phyloP scores from a whole-genome alignment of 306 rosid species.

The Castanea crenata region DNA sequence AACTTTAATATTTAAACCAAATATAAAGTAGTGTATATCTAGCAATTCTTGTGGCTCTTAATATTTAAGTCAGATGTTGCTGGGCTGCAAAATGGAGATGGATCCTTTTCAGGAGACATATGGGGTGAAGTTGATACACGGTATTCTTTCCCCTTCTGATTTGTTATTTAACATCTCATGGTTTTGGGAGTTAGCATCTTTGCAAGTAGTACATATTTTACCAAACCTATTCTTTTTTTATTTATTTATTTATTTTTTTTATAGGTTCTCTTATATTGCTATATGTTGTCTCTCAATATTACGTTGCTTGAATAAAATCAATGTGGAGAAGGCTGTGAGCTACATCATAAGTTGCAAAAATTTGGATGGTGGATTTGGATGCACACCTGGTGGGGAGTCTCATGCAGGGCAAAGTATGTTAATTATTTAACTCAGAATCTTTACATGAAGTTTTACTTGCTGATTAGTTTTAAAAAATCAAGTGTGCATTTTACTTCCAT shows the following conservation, averaged over 20 bases:
- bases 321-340: slow-evolving; percentile 80
- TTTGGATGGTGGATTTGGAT: slow-evolving; percentile 90
- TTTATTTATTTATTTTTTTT: slow-evolving; percentile 3
- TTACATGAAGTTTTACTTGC: neutral
- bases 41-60: slow-evolving; percentile 37
- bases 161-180: neutral
- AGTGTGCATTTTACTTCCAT: neutral
- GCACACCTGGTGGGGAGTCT: slow-evolving; percentile 93
- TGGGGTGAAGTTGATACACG: slow-evolving; percentile 96
- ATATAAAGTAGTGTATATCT: neutral
- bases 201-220: neutral
- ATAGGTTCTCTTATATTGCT: slow-evolving; percentile 87
- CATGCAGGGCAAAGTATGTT: slow-evolving; percentile 89
- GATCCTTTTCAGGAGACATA: slow-evolving; percentile 90
- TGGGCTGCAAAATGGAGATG: slow-evolving; percentile 84
- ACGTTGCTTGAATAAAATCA: slow-evolving; percentile 58
- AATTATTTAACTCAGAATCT: neutral
- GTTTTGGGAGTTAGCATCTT: slow-evolving; percentile 3
- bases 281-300: slow-evolving; percentile 64
- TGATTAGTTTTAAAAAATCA: neutral
- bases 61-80: slow-evolving; percentile 54
- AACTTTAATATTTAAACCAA: neutral
- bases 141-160: slow-evolving; percentile 34
- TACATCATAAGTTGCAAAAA: slow-evolving; percentile 82
- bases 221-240: slow-evolving; percentile 11